Conservation (phyloP, 164 flowering plant species). For the Magnolia sinica region DNA sequence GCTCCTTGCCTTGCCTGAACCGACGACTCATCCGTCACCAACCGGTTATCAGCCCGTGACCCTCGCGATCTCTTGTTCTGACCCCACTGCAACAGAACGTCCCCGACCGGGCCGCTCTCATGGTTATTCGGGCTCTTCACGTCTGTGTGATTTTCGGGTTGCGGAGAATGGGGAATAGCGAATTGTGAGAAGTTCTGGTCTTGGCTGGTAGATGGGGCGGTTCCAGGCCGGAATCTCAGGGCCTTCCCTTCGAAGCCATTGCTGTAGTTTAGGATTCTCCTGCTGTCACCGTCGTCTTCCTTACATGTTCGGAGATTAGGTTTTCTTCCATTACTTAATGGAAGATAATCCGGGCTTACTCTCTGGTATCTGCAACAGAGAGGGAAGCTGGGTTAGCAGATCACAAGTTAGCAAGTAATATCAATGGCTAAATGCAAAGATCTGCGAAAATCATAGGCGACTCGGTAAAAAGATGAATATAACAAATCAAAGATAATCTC, state of each 20-base stretch:
- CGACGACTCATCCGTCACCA: constrained; percentile 19
- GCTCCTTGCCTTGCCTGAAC: constrained; percentile 21
- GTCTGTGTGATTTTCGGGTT: constrained; percentile 12
- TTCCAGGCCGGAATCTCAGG: constrained; percentile 17
- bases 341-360: constrained; percentile 32
- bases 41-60: constrained; percentile 23
- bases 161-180: constrained; percentile 7
- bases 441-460: neutral
- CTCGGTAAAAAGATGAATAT: neutral
- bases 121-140: constrained; percentile 4
- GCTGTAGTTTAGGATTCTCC: constrained; percentile 7
- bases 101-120: constrained; percentile 19
- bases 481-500: neutral
- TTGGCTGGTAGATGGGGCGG: constrained; percentile 19
- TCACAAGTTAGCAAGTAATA: neutral
- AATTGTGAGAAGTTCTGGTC: constrained; percentile 16
- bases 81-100: constrained; percentile 40
- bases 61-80: constrained; percentile 38
- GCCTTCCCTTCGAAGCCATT: constrained; percentile 18
- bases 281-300: constrained; percentile 24
- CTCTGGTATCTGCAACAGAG: constrained; percentile 31
- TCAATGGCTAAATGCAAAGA: neutral
- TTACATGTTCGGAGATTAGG: constrained; percentile 16
- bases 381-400: neutral
- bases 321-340: constrained; percentile 28